These are phyloP conservation scores for Debaryomyces coudertii DNA, from an alignment of 1,139 yeast genomes.

Conservation along the genomic window DNA sequence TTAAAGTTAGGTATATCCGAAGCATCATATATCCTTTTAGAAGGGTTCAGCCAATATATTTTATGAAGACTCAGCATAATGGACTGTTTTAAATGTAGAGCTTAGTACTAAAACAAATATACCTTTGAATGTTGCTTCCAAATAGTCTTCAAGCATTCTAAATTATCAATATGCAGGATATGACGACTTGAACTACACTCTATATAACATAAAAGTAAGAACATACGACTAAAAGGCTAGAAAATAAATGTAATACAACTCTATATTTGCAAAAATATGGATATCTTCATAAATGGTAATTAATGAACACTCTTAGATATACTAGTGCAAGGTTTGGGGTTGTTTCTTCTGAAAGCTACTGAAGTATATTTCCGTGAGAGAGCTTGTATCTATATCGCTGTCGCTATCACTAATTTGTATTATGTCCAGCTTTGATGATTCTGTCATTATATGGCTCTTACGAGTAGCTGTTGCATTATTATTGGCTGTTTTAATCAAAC, in stretches of 20 bases:
- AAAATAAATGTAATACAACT: neutral
- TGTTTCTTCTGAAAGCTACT: neutral
- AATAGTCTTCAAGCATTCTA: neutral
- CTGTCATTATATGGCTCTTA: neutral
- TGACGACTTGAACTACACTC: too few relatives aligned
- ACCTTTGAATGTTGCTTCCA: neutral
- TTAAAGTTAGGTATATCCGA: slow-evolving; percentile 32
- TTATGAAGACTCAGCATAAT: neutral
- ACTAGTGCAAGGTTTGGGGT: too few relatives aligned
- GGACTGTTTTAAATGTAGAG: neutral
- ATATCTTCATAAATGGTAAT: neutral
- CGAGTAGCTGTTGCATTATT: neutral
- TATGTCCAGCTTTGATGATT: neutral
- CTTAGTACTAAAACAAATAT: neutral
- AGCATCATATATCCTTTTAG: slow-evolving; percentile 36
- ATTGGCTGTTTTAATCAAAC: neutral
- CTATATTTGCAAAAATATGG: neutral
- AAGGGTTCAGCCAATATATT: slow-evolving; percentile 23
- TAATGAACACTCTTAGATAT: too few relatives aligned
- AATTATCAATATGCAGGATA: neutral
- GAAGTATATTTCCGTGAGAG: slow-evolving; percentile 1
- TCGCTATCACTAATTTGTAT: slow-evolving; percentile 1
- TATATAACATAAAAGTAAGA: too few relatives aligned
- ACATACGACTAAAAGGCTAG: too few relatives aligned
- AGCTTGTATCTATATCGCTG: neutral